Conservation (phyloP, 2,329 filamentous ascomycete genomes). For the Beauveria medogensis region DNA sequence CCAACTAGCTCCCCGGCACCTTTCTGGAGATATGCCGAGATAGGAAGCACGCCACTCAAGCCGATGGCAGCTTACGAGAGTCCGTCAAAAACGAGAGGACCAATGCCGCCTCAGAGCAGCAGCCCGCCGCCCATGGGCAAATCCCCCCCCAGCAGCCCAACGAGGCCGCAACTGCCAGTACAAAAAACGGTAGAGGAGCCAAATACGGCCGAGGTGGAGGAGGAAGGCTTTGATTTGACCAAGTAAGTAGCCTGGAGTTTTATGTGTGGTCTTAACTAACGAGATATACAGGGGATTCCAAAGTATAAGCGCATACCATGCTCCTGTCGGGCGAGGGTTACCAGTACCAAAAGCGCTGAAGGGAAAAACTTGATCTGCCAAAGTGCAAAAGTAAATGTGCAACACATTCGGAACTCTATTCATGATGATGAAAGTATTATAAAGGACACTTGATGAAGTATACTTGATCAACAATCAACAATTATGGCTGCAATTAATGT, state of each 20-base stretch:
- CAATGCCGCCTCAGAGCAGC: slow-evolving; percentile 44
- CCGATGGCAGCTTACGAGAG: slow-evolving; percentile 46
- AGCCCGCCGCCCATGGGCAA: slow-evolving; percentile 45
- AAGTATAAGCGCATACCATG: slow-evolving; percentile 56
- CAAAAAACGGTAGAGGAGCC: slow-evolving; percentile 20
- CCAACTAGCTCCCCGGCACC: slow-evolving; percentile 77
- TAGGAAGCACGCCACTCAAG: slow-evolving; percentile 62
- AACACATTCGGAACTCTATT: neutral
- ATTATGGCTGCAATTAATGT: no score
- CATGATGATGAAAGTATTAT: neutral
- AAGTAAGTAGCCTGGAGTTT: slow-evolving; percentile 36
- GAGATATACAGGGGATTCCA: slow-evolving; percentile 47
- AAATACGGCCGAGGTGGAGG: slow-evolving; percentile 24
- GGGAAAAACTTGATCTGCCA: slow-evolving; percentile 21
- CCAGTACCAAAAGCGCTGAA: slow-evolving; percentile 35
- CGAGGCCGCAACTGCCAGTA: slow-evolving; percentile 28
- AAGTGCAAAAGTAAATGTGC: no score
- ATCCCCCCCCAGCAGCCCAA: slow-evolving; percentile 46
- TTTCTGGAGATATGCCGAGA: slow-evolving; percentile 81
- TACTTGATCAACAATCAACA: no score
- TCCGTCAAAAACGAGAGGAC: slow-evolving; percentile 42
- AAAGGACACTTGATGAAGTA: no score
- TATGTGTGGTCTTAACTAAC: slow-evolving; percentile 15
- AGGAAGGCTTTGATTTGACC: slow-evolving; percentile 49
- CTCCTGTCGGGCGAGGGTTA: slow-evolving; percentile 40